Evolutionary conservation across 495 filamentous ascomycete species (phyloP), one percentile per base, ranked within the genome.

Genomic region (Lasiosphaeria hispida): DNA sequence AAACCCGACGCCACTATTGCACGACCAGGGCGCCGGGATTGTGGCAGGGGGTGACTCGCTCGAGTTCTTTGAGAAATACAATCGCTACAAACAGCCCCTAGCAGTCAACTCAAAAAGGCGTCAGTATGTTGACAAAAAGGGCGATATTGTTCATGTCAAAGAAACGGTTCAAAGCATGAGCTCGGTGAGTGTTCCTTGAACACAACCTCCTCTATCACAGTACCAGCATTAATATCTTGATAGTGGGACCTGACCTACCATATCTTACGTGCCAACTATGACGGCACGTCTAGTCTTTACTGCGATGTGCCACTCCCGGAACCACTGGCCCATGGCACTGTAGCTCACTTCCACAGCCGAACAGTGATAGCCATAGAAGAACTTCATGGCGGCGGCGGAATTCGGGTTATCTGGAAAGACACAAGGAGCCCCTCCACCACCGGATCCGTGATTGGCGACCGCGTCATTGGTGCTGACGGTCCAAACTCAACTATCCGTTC

Each of bases 1-100:
- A 15, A 79, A 75, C 41, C 66, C 73, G 0, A 66, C 63, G 1
- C 65, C 76, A 1, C 59, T 80, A 8, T 72, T 82, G 0, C 74
- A 81, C 47, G 76, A 81, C 61, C 79, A 83, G 69, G 83, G 82
- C 13, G 82, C 82, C 6, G 81, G 82, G 1, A 80, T 86, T 34
- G 77, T 80, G 0, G 75, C 75, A 8, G 75, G 78, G 0, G 68
- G 71, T 3, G 66, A 73, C 34, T 62, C 69, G 0, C 63, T 74
- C 1, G 68, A 63, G 7, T 68, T 74, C 19, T 64, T 77, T 34
- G 53, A 67, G 10, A 60, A 62, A 15, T 74, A 72, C 61, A 73
- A 73, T 42, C 70, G 74, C 47, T 73, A 65, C 49, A 59, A 72
- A 14, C 63, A 64, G 17, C 68, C 66, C 0, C 58, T 75, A 9